Evolutionary conservation across 2,329 filamentous ascomycete genomes (phyloP).

Genomic region (Trichophyton benhamiae): DNA sequence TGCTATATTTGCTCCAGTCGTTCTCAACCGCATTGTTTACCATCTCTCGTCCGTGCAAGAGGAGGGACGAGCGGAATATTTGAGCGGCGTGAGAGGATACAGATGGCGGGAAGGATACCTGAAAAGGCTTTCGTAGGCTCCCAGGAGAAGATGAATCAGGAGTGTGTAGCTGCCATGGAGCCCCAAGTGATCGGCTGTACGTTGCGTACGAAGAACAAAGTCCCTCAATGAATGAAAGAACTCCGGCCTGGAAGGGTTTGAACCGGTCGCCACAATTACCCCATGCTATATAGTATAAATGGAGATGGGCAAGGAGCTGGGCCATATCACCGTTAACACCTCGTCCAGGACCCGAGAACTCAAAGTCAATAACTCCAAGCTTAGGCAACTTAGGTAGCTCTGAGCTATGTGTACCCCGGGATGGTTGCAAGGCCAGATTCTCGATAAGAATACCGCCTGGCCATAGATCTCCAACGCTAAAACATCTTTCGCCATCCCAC

Average conservation of each 20-base stretch:
- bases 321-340: slow-evolving; percentile 9
- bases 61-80: slow-evolving; percentile 8
- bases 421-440: not conserved
- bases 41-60: slow-evolving; percentile 8
- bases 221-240: slow-evolving; percentile 1
- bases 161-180: not conserved
- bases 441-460: slow-evolving; percentile 7
- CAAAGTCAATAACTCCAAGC: slow-evolving; percentile 10
- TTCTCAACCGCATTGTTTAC: slow-evolving; percentile 11
- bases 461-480: slow-evolving; percentile 10
- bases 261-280: not conserved
- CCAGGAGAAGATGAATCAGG: not conserved
- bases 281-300: slow-evolving; percentile 9
- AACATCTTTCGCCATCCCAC: slow-evolving; percentile 4
- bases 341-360: slow-evolving; percentile 8
- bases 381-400: slow-evolving; percentile 1
- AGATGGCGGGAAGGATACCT: not conserved
- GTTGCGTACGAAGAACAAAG: slow-evolving; percentile 6
- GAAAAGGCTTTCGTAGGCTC: not conserved
- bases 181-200: not conserved
- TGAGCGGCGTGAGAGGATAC: slow-evolving; percentile 1
- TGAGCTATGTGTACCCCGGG: not conserved
- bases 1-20: slow-evolving; percentile 8
- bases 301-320: slow-evolving; percentile 11
- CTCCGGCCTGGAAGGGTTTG: not conserved